Percentiles rank a stretch among this genome's conserved stretches.
phyloP scores from a whole-genome alignment of 2,329 filamentous ascomycete genomes.

The Daldinia sp. region DNA sequence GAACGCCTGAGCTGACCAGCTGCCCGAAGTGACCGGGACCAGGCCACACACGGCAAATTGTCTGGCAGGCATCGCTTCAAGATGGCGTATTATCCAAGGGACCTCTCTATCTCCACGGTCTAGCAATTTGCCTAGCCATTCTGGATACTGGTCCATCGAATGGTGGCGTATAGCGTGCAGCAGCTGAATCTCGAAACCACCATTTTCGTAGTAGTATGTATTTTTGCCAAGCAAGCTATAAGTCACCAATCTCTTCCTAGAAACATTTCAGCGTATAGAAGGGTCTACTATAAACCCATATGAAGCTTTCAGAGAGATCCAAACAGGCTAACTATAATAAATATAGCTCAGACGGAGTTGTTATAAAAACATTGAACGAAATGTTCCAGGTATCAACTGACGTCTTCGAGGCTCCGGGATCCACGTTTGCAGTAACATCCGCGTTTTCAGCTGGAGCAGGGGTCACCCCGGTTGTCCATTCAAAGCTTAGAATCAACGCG shows the following conservation, averaged over 20 bases:
- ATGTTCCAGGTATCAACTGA: not conserved
- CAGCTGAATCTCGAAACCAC: constrained; percentile 47
- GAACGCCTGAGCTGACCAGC: constrained; percentile 22
- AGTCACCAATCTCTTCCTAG: constrained; percentile 16
- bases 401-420: constrained; percentile 3
- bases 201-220: constrained; percentile 33
- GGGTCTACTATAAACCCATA: not conserved
- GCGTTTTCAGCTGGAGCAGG: constrained; percentile 23
- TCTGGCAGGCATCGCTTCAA: constrained; percentile 13
- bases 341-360: not conserved
- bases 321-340: not conserved
- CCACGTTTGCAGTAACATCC: constrained; percentile 25
- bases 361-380: constrained; percentile 9
- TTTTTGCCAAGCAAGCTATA: constrained; percentile 33
- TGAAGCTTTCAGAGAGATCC: not conserved
- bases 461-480: constrained; percentile 9
- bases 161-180: constrained; percentile 45
- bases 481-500: constrained; percentile 5
- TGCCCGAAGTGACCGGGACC: constrained; percentile 24
- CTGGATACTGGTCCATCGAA: constrained; percentile 41
- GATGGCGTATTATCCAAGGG: constrained; percentile 27
- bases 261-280: constrained; percentile 8
- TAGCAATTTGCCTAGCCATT: constrained; percentile 34
- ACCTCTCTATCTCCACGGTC: constrained; percentile 38
- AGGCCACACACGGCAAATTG: constrained; percentile 25